Evolutionary conservation across 2,329 filamentous ascomycete species (phyloP), one percentile per base, ranked within the genome.

Genomic region (Claviceps citrina): DNA sequence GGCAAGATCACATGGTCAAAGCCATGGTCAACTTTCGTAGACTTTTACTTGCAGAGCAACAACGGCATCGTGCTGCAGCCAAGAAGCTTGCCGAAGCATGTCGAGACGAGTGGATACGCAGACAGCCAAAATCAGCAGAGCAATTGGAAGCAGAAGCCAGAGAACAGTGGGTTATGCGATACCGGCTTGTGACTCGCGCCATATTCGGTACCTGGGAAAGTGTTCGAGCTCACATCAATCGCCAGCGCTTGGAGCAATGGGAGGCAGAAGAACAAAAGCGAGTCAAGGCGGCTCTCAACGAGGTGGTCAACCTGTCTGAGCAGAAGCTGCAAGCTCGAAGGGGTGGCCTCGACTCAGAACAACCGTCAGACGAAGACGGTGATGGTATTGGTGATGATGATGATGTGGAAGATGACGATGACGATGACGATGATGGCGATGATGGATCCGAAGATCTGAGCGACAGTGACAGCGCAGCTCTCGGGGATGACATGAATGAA

Each of bases 21-120:
- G 87, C 93, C 45, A 79, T 82, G 43, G 55, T 80, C 10, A 81
- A 87, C 49, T 89, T 96, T 50, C 77, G 84, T 36, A 82, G 78
- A 51, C 67, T 96, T 27, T 74, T 96, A 63, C 61, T 79, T 3
- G 73, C 76, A 42, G 91, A 98, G 57, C 82, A 86, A 49, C 74
- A 75, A 46, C 71, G 78, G 10, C 89, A 96, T 58, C 76, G 76
- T 27, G 67, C 73, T n/a, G 67, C 71, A 3, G 89, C 89, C 1
- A 93, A 86, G 57, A 75, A 76, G 39, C 60, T 93, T 39, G 89
- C 89, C 1, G 76, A 84, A 51, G 80, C 83, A 33, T 84, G 83
- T 50, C 68, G 79, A 39, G 81, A 84, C 12, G 79, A 80, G 54
- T 87, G 82, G 81, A 66, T 77, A 39, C 66, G 75, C 40, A 74